phyloP scores from a whole-genome alignment of 805 yeast genomes.

The Cyberlindnera suaveolens region DNA sequence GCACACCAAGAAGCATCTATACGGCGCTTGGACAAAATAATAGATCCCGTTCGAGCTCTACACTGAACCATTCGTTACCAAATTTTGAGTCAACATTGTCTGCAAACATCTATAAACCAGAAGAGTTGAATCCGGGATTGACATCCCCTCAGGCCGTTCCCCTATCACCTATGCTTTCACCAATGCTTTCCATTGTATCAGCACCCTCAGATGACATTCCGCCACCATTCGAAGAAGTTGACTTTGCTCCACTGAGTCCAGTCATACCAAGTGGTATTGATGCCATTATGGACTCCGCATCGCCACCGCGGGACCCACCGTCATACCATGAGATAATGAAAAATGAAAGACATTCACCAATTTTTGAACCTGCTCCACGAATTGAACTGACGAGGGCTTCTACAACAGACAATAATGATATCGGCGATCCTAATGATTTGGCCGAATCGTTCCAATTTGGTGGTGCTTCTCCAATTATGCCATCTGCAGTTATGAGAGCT shows the following conservation, averaged over 20 bases:
- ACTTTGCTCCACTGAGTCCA: constrained; percentile 1
- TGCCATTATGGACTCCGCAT: constrained; percentile 12
- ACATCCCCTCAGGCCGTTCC: constrained; percentile 66
- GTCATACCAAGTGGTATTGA: constrained; percentile 9
- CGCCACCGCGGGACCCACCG: constrained; percentile 30
- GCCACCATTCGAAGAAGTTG: constrained; percentile 49
- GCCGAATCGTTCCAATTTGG: constrained; percentile 26
- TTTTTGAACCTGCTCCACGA: constrained; percentile 5
- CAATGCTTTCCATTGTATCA: constrained; percentile 37
- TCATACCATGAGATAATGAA: constrained; percentile 26
- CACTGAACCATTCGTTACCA: constrained; percentile 27
- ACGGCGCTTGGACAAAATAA: constrained; percentile 15
- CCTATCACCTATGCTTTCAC: constrained; percentile 41
- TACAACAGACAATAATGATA: constrained; percentile 4
- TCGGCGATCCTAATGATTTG: constrained; percentile 24
- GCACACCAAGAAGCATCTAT: constrained; percentile 16
- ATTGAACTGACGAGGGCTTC: constrained; percentile 14
- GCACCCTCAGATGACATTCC: constrained; percentile 43
- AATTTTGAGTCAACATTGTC: constrained; percentile 29
- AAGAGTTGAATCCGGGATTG: constrained; percentile 32
- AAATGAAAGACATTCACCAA: constrained; percentile 3
- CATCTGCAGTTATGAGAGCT: constrained; percentile 28
- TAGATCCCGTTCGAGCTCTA: constrained; percentile 26
- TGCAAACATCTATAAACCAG: constrained; percentile 53
- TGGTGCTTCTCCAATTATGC: constrained; percentile 29